Evolutionary conservation across 176 grass and related monocot genomes (phyloP).

Genomic region (Oryza brachyantha): DNA sequence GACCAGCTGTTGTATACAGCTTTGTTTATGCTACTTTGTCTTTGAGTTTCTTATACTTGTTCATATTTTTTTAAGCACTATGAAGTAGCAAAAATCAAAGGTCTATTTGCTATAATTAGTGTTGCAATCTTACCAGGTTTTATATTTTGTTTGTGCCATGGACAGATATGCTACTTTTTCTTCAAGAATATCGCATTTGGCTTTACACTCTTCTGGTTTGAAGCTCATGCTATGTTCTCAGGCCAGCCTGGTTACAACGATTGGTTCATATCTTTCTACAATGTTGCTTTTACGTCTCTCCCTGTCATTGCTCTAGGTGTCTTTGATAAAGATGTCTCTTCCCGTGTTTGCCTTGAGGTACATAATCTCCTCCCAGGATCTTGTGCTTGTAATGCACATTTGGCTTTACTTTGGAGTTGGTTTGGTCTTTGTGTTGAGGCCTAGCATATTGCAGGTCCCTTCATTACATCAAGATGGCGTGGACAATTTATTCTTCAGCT

Average conservation of each 20-base stretch:
- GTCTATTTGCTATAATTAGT: slow-evolving; percentile 1
- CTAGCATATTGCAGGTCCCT: slow-evolving; percentile 54
- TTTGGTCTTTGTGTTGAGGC: slow-evolving; percentile 1
- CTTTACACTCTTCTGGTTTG: slow-evolving; percentile 83
- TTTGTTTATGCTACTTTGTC: not conserved
- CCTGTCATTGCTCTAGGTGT: slow-evolving; percentile 92
- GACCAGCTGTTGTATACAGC: not conserved
- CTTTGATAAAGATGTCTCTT: slow-evolving; percentile 92
- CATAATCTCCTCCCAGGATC: not conserved
- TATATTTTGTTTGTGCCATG: slow-evolving; percentile 28
- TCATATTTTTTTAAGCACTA: not conserved
- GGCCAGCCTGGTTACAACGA: slow-evolving; percentile 89
- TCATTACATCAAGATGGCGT: slow-evolving; percentile 85
- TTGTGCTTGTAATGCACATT: not conserved
- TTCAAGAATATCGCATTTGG: slow-evolving; percentile 95
- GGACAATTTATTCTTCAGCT: slow-evolving; percentile 82
- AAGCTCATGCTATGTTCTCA: slow-evolving; percentile 89
- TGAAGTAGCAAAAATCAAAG: slow-evolving; percentile 4
- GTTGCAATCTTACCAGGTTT: slow-evolving; percentile 27
- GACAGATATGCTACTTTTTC: slow-evolving; percentile 97
- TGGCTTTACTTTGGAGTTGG: not conserved
- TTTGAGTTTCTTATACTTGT: not conserved
- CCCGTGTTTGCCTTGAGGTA: slow-evolving; percentile 77
- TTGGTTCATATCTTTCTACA: slow-evolving; percentile 92
- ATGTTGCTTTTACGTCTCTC: slow-evolving; percentile 92